Percentiles rank a stretch among this genome's conserved stretches.
phyloP scores from a whole-genome alignment of 1,139 yeast species.

The Lodderomyces elongisporus region DNA sequence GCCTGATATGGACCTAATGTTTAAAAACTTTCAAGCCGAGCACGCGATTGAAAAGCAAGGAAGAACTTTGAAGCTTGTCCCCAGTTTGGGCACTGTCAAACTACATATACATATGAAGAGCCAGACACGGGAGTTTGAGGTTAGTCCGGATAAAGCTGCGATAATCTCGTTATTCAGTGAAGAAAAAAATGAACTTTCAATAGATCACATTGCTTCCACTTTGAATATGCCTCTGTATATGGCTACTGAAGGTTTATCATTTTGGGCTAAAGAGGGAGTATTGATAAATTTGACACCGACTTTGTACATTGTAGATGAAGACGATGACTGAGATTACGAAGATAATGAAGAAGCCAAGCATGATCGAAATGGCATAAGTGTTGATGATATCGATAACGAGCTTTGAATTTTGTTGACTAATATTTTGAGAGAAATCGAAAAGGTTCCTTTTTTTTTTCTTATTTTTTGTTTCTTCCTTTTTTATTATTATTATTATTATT shows the following conservation, averaged over 20 bases:
- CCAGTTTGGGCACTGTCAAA: constrained; percentile 59
- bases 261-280: constrained; percentile 55
- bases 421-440: too few relatives aligned
- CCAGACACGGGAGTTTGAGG: constrained; percentile 35
- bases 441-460: too few relatives aligned
- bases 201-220: constrained; percentile 20
- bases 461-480: too few relatives aligned
- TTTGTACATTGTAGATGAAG: constrained; percentile 19
- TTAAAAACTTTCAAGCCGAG: constrained; percentile 38
- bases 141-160: constrained; percentile 67
- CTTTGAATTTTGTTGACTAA: too few relatives aligned
- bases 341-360: too few relatives aligned
- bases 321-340: constrained; percentile 1
- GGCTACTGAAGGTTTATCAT: constrained; percentile 39
- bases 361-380: too few relatives aligned
- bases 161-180: constrained; percentile 53
- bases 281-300: constrained; percentile 33
- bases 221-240: constrained; percentile 36
- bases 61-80: constrained; percentile 53
- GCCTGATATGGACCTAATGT: constrained; percentile 24
- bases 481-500: too few relatives aligned
- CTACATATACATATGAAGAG: constrained; percentile 53
- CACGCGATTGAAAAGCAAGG: constrained; percentile 49
- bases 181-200: constrained; percentile 20
- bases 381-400: too few relatives aligned